Evolutionary conservation across 495 filamentous ascomycete genomes (phyloP).

Genomic region (Viridothelium virens): DNA sequence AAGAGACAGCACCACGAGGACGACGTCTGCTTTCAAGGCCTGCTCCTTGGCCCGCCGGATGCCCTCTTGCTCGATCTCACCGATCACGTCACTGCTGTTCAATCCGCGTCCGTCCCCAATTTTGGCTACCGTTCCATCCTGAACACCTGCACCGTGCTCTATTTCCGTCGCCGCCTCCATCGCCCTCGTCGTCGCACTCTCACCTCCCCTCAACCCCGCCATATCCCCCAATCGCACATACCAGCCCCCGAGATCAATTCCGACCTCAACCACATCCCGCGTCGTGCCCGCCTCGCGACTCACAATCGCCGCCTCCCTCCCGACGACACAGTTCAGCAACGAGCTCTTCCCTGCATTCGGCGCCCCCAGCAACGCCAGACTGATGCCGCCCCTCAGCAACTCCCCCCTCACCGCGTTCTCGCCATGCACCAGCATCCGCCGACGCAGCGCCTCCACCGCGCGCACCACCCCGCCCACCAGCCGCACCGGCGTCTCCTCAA

Average conservation of each 20-base stretch:
- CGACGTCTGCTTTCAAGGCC: slow-evolving; percentile 75
- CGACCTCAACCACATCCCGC: slow-evolving; percentile 85
- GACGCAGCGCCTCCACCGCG: slow-evolving; percentile 52
- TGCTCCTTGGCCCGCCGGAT: slow-evolving; percentile 78
- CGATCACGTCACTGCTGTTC: slow-evolving; percentile 37
- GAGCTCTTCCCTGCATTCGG: slow-evolving; percentile 96
- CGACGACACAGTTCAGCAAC: slow-evolving; percentile 83
- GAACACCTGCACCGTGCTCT: background rate
- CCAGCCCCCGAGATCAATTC: slow-evolving; percentile 82
- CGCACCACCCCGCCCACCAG: slow-evolving; percentile 63
- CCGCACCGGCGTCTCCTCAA: slow-evolving; percentile 74
- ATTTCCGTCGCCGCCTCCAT: background rate
- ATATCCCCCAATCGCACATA: slow-evolving; percentile 86
- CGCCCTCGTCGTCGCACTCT: slow-evolving; percentile 18
- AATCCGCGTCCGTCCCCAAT: slow-evolving; percentile 20
- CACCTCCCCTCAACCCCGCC: slow-evolving; percentile 61
- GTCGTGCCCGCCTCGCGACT: slow-evolving; percentile 88
- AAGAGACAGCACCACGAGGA: slow-evolving; percentile 70
- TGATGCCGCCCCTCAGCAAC: slow-evolving; percentile 76
- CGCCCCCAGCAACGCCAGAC: slow-evolving; percentile 75
- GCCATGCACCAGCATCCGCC: slow-evolving; percentile 58
- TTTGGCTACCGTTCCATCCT: slow-evolving; percentile 11
- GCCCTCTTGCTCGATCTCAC: slow-evolving; percentile 78
- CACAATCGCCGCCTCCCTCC: slow-evolving; percentile 89
- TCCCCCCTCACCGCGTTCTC: slow-evolving; percentile 75